Conservation (phyloP, 2,329 filamentous ascomycete species). For the Anthostomella pinea region DNA sequence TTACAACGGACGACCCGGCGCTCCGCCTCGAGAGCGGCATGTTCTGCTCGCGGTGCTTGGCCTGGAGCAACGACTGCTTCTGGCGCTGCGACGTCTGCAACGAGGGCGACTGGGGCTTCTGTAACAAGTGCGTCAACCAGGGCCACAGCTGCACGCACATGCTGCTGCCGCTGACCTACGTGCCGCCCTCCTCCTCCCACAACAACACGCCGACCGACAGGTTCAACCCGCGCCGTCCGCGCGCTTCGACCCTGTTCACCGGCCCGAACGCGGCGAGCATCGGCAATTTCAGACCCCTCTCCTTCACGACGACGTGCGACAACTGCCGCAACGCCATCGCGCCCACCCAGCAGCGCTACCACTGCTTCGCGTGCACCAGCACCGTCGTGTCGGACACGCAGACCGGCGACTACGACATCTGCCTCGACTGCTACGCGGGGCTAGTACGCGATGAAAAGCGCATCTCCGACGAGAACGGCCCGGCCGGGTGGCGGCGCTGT, state of each 20-base stretch:
- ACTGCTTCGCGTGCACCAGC: slow-evolving; percentile 73
- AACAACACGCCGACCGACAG: no score
- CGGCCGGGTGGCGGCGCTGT: slow-evolving; percentile 80
- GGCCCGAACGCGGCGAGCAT: slow-evolving; percentile 45
- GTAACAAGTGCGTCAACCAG: slow-evolving; percentile 80
- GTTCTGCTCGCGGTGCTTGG: slow-evolving; percentile 76
- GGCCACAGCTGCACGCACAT: slow-evolving; percentile 79
- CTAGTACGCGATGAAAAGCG: slow-evolving; percentile 61
- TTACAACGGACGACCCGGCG: slow-evolving; percentile 66
- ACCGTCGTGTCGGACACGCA: slow-evolving; percentile 42
- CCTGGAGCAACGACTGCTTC: slow-evolving; percentile 77
- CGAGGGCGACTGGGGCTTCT: slow-evolving; percentile 92
- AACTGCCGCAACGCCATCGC: slow-evolving; percentile 72
- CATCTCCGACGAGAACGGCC: slow-evolving; percentile 73
- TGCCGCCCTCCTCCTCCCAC: slow-evolving; percentile 35
- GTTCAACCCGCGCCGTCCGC: slow-evolving; percentile 41
- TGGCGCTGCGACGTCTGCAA: slow-evolving; percentile 90
- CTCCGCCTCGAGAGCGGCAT: slow-evolving; percentile 72
- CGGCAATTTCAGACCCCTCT: slow-evolving; percentile 63
- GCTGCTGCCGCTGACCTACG: slow-evolving; percentile 71
- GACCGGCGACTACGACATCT: slow-evolving; percentile 83
- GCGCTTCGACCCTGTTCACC: slow-evolving; percentile 45
- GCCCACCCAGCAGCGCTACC: slow-evolving; percentile 67
- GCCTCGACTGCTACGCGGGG: slow-evolving; percentile 70
- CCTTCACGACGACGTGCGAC: slow-evolving; percentile 75